Evolutionary conservation across 768 basidiomycete species (phyloP).

Genomic region (Sarcomyxa edulis): DNA sequence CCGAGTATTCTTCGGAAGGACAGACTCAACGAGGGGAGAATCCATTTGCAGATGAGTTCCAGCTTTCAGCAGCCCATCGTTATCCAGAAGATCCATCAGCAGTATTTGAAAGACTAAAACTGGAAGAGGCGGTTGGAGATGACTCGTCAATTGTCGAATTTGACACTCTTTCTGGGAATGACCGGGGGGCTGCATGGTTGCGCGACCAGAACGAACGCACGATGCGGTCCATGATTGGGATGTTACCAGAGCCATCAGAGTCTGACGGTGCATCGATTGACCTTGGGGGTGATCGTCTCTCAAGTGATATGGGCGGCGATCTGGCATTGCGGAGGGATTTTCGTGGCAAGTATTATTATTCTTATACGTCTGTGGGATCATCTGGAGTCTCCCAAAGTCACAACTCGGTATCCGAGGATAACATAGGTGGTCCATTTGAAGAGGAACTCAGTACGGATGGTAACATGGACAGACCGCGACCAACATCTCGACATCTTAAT

Average conservation of each 20-base stretch:
- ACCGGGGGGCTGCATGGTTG: slow-evolving; percentile 77
- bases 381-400: slow-evolving; percentile 44
- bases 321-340: slow-evolving; percentile 63
- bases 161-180: slow-evolving; percentile 43
- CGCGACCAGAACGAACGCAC: slow-evolving; percentile 73
- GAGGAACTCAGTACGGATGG: slow-evolving; percentile 6
- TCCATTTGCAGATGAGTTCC: slow-evolving; percentile 1
- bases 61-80: slow-evolving; percentile 7
- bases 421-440: slow-evolving; percentile 20
- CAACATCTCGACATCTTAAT: slow-evolving; percentile 59
- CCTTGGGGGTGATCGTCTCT: slow-evolving; percentile 30
- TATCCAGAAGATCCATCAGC: slow-evolving; percentile 37
- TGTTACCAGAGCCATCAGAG: slow-evolving; percentile 51
- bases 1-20: no score
- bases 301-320: slow-evolving; percentile 37
- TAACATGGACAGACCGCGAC: slow-evolving; percentile 39
- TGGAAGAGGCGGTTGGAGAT: slow-evolving; percentile 38
- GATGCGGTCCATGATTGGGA: slow-evolving; percentile 56
- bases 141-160: slow-evolving; percentile 36
- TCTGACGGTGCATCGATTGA: slow-evolving; percentile 44
- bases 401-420: slow-evolving; percentile 52
- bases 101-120: slow-evolving; percentile 53
- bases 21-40: background rate
- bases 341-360: slow-evolving; percentile 73
- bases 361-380: slow-evolving; percentile 49